phyloP scores from a whole-genome alignment of 208 protist genomes.

The Trypanosoma theileri region DNA sequence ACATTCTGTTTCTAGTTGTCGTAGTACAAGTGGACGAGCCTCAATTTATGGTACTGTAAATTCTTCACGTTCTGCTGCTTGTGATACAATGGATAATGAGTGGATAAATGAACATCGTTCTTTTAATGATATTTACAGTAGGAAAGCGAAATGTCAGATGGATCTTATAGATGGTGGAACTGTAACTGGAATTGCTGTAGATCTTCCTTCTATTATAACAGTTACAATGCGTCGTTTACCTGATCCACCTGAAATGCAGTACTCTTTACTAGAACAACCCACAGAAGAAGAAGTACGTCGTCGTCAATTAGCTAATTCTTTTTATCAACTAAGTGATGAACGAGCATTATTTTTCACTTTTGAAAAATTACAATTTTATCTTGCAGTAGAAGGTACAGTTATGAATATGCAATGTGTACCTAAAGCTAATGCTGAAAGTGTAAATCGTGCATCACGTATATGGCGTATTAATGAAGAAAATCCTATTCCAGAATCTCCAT shows the following conservation, averaged over 20 bases:
- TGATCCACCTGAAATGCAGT: constrained; percentile 39
- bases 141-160: constrained; percentile 54
- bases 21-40: not conserved
- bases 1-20: not conserved
- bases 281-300: constrained; percentile 58
- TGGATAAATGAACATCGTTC: constrained; percentile 15
- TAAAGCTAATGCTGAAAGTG: constrained; percentile 2
- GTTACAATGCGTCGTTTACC: constrained; percentile 71
- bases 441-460: not conserved
- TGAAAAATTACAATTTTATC: constrained; percentile 70
- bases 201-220: constrained; percentile 53
- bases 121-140: constrained; percentile 34
- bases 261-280: constrained; percentile 70
- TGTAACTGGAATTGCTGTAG: constrained; percentile 69
- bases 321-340: constrained; percentile 71
- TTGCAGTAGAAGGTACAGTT: constrained; percentile 74
- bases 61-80: not conserved
- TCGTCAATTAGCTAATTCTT: constrained; percentile 75
- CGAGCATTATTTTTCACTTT: constrained; percentile 81
- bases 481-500: constrained; percentile 25
- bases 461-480: constrained; percentile 25
- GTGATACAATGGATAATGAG: not conserved
- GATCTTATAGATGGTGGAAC: constrained; percentile 59
- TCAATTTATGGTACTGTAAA: not conserved
- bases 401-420: constrained; percentile 64